phyloP scores from a whole-genome alignment of 2,329 filamentous ascomycete genomes.

The Paecilomyces variotii region DNA sequence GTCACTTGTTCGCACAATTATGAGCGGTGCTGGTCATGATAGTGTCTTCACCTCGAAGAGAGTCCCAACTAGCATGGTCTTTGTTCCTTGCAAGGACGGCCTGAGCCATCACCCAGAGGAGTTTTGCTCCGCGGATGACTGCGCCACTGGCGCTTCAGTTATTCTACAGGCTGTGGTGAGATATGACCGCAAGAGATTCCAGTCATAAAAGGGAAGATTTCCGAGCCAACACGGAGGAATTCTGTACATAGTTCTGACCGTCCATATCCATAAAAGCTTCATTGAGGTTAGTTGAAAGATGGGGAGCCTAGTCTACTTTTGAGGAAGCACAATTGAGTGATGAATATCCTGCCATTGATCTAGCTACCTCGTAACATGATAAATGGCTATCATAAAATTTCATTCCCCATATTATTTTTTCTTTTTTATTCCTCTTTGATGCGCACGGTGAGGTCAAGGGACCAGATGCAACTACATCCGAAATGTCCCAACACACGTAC shows the following conservation, averaged over 20 bases:
- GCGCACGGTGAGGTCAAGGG: conserved; percentile 10
- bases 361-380: conserved; percentile 20
- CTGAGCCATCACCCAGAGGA: conserved; percentile 58
- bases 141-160: conserved; percentile 34
- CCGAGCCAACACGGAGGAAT: neutral
- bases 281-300: neutral
- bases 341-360: conserved; percentile 24
- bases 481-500: conserved; percentile 18
- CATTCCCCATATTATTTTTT: conserved; percentile 11
- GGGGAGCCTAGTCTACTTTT: neutral
- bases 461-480: neutral
- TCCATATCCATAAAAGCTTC: neutral
- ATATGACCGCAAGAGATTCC: conserved; percentile 11
- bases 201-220: neutral
- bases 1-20: conserved; percentile 46
- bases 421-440: conserved; percentile 15
- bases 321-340: conserved; percentile 10
- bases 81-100: conserved; percentile 56
- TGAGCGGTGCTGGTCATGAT: conserved; percentile 58
- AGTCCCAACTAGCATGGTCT: conserved; percentile 60
- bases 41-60: conserved; percentile 53
- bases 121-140: conserved; percentile 54
- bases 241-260: neutral
- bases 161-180: conserved; percentile 15
- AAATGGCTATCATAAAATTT: conserved; percentile 17